Evolutionary conservation across 139 green algal genomes (phyloP), one percentile per base, ranked within the genome.

Genomic region (Chlamydomonas sphaeroides): DNA sequence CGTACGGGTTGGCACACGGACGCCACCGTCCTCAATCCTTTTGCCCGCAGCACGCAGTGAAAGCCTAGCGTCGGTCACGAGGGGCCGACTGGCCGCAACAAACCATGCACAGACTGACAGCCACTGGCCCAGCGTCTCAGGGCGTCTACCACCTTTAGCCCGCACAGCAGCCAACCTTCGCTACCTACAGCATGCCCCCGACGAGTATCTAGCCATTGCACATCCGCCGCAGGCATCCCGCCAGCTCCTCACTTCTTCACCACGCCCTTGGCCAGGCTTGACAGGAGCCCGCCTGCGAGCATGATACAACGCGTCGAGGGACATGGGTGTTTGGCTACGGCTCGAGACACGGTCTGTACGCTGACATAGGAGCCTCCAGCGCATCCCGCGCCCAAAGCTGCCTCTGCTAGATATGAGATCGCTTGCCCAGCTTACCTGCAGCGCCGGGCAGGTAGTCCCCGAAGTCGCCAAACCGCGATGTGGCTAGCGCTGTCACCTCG

Each of bases 401-500:
- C 51, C 51, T 3, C 17, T 61, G 51, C 15, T 28, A 30, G 15
- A 10, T 6, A 25, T 10, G 3, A 28, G 14, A 61, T 4, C 15
- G 18, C 17, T 30, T 48, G 74, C 73, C 18, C 65, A 84, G 30
- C 82, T 65, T 65, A 62, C 25, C 56, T n/a, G 56, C 56, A 1
- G 20, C 6, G 25, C 25, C 25, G 42, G 85, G 85, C 79, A 89
- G 74, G 74, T 90, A 81, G 62, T 90, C 83, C 11, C 75, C 81
- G 61, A 91, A 83, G 66, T 82, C 48, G 5, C 78, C 81, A 36
- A 91, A 86, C 6, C 79, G 73, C 68, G 88, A 79, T 66, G 89
- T 83, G 6, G 89, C 89, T 73, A 93, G 88, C 6, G 87, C 87
- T 14, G 79, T 90, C 74, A 91, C 83, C 79, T 91, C 89, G 25